phyloP scores from a whole-genome alignment of 495 filamentous ascomycete genomes.

The Acidiella bohemica region DNA sequence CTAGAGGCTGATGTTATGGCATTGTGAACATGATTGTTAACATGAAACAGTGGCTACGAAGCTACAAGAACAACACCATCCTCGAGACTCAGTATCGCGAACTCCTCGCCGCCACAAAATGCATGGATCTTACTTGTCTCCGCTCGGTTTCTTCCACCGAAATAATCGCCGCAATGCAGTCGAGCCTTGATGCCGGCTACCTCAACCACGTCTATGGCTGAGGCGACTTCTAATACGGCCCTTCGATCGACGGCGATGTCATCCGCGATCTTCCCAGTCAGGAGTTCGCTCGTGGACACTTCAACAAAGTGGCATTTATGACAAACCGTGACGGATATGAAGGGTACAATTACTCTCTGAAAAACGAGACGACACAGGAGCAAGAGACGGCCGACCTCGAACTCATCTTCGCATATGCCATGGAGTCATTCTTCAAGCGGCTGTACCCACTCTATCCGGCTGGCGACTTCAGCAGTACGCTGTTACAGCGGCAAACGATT shows the following conservation, averaged over 20 bases:
- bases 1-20: too few species aligned
- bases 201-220: constrained; percentile 13
- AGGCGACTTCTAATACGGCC: constrained; percentile 21
- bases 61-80: constrained; percentile 18
- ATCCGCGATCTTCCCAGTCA: constrained; percentile 21
- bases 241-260: constrained; percentile 16
- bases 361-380: constrained; percentile 4
- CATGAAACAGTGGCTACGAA: constrained; percentile 16
- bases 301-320: constrained; percentile 21
- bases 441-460: constrained; percentile 19
- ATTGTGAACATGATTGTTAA: background rate
- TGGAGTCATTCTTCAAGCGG: constrained; percentile 18
- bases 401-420: constrained; percentile 17
- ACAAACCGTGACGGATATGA: constrained; percentile 18
- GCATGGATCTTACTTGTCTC: constrained; percentile 15
- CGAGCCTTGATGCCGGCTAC: constrained; percentile 8
- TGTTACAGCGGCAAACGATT: constrained; percentile 17
- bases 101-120: constrained; percentile 15
- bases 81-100: constrained; percentile 18
- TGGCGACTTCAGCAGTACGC: constrained; percentile 17
- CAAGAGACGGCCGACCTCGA: constrained; percentile 13
- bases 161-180: constrained; percentile 13
- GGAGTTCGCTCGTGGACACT: constrained; percentile 22
- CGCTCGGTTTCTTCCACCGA: constrained; percentile 2
- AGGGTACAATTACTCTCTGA: constrained; percentile 17